Evolutionary conservation across 768 basidiomycete species (phyloP), one percentile per base, ranked within the genome.

Genomic region (Mycena chlorophos): DNA sequence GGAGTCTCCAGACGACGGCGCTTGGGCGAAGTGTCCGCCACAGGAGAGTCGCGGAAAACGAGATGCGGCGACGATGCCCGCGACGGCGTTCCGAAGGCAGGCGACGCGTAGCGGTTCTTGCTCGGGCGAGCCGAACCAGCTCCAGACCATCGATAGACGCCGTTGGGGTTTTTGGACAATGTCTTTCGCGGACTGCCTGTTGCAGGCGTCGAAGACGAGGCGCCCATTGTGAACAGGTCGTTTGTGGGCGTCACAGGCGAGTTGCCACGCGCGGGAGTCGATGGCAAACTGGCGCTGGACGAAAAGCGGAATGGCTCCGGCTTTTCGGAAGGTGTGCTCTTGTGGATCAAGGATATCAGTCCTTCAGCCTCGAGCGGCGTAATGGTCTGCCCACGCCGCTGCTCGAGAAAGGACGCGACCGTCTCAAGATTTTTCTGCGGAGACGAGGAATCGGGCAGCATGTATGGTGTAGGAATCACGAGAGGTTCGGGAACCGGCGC

Each of bases 161-260:
- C 89, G 65, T 91, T 92, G 0, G 89, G 89, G 63, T 92, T 92
- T 65, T 74, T 82, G 20, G 77, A 66, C 5, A 91, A 71, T 10
- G 78, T 84, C 65, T 79, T 84, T 17, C 78, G 78, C 4, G 83
- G 75, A 16, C 77, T 65, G 19, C 64, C 55, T 47, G 62, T 55
- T 34, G 56, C 25, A 51, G 23, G n/a, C n/a, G n/a, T 27, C 58
- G 28, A 22, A 53, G 54, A 10, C 61, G 60, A 22, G 64, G 57
- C 16, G 43, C 61, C 61, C 26, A 69, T 62, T 58, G 57, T 53
- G 54, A 55, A 51, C 16, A 65, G 46, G 37, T 57, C 55, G 62
- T 61, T 23, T 54, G 61, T 38, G 59, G 54, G 45, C 40, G 60
- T 62, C 59, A 65, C 49, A 45, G 69, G 65, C 60, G 78, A 66